A percentile compares a stretch with the other conserved stretches of the same genome.
Conservation (phyloP, 2,329 filamentous ascomycete species). For the Fusarium sororula region DNA sequence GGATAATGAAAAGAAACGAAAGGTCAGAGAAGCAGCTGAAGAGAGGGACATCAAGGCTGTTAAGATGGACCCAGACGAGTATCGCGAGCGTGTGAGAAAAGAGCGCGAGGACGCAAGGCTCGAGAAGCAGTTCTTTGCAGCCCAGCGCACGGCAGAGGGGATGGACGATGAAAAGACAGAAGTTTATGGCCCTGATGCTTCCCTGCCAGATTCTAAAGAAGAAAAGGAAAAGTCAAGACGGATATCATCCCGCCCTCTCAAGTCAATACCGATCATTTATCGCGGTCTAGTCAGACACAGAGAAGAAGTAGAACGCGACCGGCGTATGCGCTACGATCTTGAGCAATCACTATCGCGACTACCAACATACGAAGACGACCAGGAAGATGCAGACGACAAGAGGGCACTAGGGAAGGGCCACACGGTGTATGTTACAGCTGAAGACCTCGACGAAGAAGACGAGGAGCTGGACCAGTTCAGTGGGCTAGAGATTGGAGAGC, state of each 20-base stretch:
- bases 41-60: conserved; percentile 66
- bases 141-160: conserved; percentile 83
- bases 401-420: conserved; percentile 70
- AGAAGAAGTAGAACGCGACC: conserved; percentile 74
- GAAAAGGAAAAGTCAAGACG: conserved; percentile 46
- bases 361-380: conserved; percentile 73
- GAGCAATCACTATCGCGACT: conserved; percentile 70
- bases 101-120: conserved; percentile 74
- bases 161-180: conserved; percentile 67
- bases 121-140: conserved; percentile 77
- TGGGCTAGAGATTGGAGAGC: conserved; percentile 71
- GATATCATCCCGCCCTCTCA: conserved; percentile 62
- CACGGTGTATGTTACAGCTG: conserved; percentile 66
- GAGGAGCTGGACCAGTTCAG: conserved; percentile 83
- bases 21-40: conserved; percentile 70
- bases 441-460: conserved; percentile 81
- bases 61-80: conserved; percentile 73
- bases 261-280: conserved; percentile 80
- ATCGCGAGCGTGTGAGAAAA: conserved; percentile 74
- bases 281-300: conserved; percentile 76
- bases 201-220: conserved; percentile 15
- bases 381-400: conserved; percentile 78
- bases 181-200: conserved; percentile 17
- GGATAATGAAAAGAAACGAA: conserved; percentile 84
- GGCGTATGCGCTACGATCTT: conserved; percentile 71